Evolutionary conservation across 768 basidiomycete species (phyloP).

Genomic region (Podaxis pistillaris): DNA sequence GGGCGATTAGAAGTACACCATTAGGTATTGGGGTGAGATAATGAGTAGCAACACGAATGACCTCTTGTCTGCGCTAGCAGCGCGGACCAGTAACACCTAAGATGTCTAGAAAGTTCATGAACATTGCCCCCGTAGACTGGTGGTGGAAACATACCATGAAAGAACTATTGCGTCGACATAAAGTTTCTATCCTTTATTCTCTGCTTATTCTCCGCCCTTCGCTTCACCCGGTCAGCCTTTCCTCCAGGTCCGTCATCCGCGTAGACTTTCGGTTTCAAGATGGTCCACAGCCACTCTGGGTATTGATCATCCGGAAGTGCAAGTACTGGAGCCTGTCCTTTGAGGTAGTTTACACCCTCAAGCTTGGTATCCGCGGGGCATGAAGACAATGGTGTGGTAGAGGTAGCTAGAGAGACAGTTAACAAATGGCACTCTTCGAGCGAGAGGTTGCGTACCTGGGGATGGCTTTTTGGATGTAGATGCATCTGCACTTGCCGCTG

Average conservation of each 20-base stretch:
- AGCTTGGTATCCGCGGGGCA: constrained; percentile 74
- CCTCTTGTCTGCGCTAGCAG: background rate
- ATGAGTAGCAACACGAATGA: background rate
- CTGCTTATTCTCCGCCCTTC: constrained; percentile 63
- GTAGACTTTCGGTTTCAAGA: constrained; percentile 58
- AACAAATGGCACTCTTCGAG: too few species aligned
- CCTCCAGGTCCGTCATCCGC: constrained; percentile 77
- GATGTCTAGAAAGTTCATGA: background rate
- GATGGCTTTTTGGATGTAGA: background rate
- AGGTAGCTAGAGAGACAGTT: background rate
- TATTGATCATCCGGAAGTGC: constrained; percentile 82
- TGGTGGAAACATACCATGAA: background rate
- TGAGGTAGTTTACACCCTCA: constrained; percentile 80
- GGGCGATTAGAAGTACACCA: background rate
- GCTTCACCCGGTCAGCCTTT: constrained; percentile 51
- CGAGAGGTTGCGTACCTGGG: background rate
- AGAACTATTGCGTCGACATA: constrained; percentile 71
- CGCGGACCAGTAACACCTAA: background rate
- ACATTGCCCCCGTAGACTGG: background rate
- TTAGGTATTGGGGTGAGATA: background rate
- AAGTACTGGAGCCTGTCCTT: constrained; percentile 74
- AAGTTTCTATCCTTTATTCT: constrained; percentile 82
- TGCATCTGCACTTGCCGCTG: too few species aligned
- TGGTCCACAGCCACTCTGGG: constrained; percentile 86
- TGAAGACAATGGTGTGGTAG: constrained; percentile 47